phyloP scores from a whole-genome alignment of 2,329 filamentous ascomycete species.

The Fusarium sulawesiense region DNA sequence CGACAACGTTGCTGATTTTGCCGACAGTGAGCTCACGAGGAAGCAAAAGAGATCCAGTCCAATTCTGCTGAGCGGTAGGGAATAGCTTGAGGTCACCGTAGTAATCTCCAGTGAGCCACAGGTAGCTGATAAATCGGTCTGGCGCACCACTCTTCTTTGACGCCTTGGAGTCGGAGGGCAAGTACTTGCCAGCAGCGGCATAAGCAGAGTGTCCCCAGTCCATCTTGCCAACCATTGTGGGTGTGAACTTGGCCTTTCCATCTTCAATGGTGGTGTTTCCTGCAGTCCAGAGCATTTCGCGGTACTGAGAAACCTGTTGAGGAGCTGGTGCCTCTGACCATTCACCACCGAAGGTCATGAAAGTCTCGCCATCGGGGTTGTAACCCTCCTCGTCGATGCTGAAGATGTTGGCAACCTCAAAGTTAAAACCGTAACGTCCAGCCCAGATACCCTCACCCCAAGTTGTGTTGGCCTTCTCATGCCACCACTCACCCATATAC shows the following conservation, averaged over 20 bases:
- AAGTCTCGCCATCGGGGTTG: slow-evolving; percentile 53
- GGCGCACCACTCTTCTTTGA: slow-evolving; percentile 53
- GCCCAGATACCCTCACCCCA: slow-evolving; percentile 52
- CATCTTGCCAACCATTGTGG: slow-evolving; percentile 55
- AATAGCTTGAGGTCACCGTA: slow-evolving; percentile 53
- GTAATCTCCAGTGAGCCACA: slow-evolving; percentile 58
- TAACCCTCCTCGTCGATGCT: slow-evolving; percentile 54
- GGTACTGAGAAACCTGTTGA: slow-evolving; percentile 52
- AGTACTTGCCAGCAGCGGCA: slow-evolving; percentile 56
- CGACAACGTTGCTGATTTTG: slow-evolving; percentile 54
- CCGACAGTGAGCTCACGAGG: slow-evolving; percentile 57
- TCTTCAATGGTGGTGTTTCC: slow-evolving; percentile 49
- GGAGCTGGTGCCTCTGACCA: slow-evolving; percentile 56
- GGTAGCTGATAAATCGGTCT: slow-evolving; percentile 55
- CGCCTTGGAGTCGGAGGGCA: slow-evolving; percentile 53
- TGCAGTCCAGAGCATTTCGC: slow-evolving; percentile 57
- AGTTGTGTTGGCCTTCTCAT: slow-evolving; percentile 53
- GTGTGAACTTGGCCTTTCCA: slow-evolving; percentile 51
- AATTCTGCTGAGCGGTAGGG: slow-evolving; percentile 56
- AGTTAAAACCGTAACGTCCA: slow-evolving; percentile 57
- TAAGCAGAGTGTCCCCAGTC: slow-evolving; percentile 57
- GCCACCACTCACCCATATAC: slow-evolving; percentile 48
- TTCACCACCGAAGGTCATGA: slow-evolving; percentile 56
- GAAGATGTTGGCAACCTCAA: slow-evolving; percentile 58
- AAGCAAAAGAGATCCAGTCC: slow-evolving; percentile 57